Percentiles rank a stretch among this genome's conserved stretches.
phyloP scores from a whole-genome alignment of 768 basidiomycete species.

The Boletus subparvulus region DNA sequence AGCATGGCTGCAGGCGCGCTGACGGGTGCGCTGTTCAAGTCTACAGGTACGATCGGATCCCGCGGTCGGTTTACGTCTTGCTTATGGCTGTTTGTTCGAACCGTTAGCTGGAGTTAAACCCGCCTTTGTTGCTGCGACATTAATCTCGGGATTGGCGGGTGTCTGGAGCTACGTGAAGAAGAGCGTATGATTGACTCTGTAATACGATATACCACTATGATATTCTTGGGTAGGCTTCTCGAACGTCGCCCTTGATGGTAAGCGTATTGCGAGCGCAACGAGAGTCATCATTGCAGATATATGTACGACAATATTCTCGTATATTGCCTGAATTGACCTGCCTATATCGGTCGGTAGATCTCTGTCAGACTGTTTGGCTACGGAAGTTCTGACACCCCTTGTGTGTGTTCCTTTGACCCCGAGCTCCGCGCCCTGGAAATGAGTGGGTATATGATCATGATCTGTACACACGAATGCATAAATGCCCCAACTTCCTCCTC shows the following conservation, averaged over 20 bases:
- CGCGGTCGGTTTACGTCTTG: slow-evolving; percentile 36
- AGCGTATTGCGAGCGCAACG: slow-evolving; percentile 23
- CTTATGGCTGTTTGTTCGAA: slow-evolving; percentile 35
- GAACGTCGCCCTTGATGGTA: slow-evolving; percentile 17
- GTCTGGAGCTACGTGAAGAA: slow-evolving; percentile 95
- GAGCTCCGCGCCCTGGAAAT: slow-evolving; percentile 43
- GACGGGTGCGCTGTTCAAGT: slow-evolving; percentile 90
- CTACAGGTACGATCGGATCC: slow-evolving; percentile 70
- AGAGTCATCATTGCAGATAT: slow-evolving; percentile 21
- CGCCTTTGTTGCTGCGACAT: slow-evolving; percentile 82
- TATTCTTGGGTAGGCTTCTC: slow-evolving; percentile 44
- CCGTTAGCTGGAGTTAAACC: slow-evolving; percentile 86
- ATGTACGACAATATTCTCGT: slow-evolving; percentile 26
- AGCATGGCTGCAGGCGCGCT: slow-evolving; percentile 91
- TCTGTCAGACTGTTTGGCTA: slow-evolving; percentile 36
- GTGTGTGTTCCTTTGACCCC: slow-evolving; percentile 39
- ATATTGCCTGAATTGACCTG: slow-evolving; percentile 31
- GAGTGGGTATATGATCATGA: slow-evolving; percentile 38
- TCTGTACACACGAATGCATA: slow-evolving; percentile 37
- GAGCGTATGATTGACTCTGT: slow-evolving; percentile 64
- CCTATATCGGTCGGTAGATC: slow-evolving; percentile 39
- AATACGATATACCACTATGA: slow-evolving; percentile 41
- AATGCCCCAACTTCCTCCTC: slow-evolving; percentile 35
- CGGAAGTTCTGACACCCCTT: slow-evolving; percentile 36
- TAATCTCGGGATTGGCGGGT: slow-evolving; percentile 89